Evolutionary conservation across 2,329 filamentous ascomycete genomes (phyloP), one percentile per base, ranked within the genome.

Genomic region (Talaromyces sp.): DNA sequence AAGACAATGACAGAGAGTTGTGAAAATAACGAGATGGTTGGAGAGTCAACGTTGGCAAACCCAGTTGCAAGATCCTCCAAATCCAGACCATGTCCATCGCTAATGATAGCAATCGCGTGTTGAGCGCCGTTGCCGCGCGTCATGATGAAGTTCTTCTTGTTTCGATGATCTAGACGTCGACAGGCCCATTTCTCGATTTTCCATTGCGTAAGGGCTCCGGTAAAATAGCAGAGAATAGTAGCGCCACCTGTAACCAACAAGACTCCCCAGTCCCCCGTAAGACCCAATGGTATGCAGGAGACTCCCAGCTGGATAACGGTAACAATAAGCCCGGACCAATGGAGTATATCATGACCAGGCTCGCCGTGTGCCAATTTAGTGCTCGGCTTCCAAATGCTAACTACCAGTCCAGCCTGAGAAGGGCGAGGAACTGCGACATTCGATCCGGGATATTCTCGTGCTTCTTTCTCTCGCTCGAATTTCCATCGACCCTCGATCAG

Each of bases 151-250:
- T 64, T 71, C 52, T 72, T 69, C 15, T 64, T 62, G 31, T 15
- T 33, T 45, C 57, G 45, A 36, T 45, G 46, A n/a, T 63, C 61
- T 5, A 65, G 59, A 2, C 57, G 61, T 15, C 73, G 69, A 62
- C 72, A 76, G 0, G 73, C 68, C 70, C 73, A 77, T 61, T 79
- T 80, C 63, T 80, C 78, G 9, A 61, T 62, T 19, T 61, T 64
- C 77, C 77, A 80, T 61, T 80, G 77, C 5, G 69, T 66, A 4
- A 80, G 63, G 2, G 66, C 60, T 0, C 75, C 75, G 0, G 69
- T 70, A 1, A 64, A 54, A 7, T 74, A 61, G 17, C 73, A 68
- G 3, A 81, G 66, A 1, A 70, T 2, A 9, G 64, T 79, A 1
- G 76, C 78, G 5, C 46, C 60, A 0, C 58, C 66, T 0, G 75